Evolutionary conservation across 495 filamentous ascomycete genomes (phyloP).

Genomic region (Jackrogersella minutella): DNA sequence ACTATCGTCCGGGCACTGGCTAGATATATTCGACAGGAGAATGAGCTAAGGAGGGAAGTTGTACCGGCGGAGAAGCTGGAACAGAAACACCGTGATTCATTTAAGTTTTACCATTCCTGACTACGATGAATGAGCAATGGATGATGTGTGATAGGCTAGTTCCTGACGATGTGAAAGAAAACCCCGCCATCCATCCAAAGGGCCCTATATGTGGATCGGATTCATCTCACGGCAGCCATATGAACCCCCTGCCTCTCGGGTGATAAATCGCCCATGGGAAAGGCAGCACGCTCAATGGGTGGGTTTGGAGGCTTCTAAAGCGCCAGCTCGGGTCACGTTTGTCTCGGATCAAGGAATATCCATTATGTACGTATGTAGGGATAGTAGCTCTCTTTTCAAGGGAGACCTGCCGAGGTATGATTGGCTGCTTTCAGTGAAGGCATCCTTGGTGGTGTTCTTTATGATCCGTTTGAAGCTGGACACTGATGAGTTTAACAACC

Average conservation of each 20-base stretch:
- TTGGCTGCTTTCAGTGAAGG: not conserved
- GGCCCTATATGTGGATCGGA: conserved; percentile 39
- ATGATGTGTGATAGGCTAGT: conserved; percentile 28
- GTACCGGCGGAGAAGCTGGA: not conserved
- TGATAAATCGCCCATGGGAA: conserved; percentile 43
- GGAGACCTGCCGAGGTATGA: not conserved
- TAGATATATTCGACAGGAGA: conserved; percentile 20
- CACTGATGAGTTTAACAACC: not conserved
- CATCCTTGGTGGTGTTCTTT: not conserved
- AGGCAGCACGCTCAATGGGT: not conserved
- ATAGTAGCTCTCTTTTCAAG: not conserved
- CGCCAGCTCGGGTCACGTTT: conserved; percentile 3
- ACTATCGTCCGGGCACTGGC: not conserved
- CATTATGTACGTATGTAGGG: conserved; percentile 7
- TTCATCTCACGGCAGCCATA: conserved; percentile 40
- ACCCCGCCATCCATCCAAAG: conserved; percentile 41
- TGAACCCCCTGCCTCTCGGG: conserved; percentile 30
- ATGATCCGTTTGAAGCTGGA: not conserved
- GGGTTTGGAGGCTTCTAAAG: conserved; percentile 13
- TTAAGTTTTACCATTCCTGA: conserved; percentile 21
- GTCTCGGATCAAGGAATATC: conserved; percentile 9
- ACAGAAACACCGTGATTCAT: conserved; percentile 13
- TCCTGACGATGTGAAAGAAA: conserved; percentile 14
- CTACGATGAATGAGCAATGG: conserved; percentile 30
- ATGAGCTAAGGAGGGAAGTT: not conserved